These are phyloP conservation scores for Cystobasidium sp. DNA, from an alignment of 1,284 basidiomycete species.

Conservation along the genomic window DNA sequence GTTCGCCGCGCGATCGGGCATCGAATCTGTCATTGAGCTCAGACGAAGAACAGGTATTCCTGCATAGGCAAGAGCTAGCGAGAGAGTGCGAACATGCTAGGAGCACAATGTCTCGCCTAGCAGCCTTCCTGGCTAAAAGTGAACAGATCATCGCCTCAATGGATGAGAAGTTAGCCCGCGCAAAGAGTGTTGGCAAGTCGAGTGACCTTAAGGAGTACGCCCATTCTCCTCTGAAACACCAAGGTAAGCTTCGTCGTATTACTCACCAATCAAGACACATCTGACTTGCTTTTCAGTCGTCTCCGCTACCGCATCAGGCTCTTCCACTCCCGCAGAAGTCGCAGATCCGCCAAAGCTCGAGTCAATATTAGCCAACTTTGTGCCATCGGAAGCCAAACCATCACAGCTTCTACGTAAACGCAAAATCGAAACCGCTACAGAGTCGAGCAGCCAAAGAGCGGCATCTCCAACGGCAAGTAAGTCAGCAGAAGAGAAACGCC, in stretches of 20 bases:
- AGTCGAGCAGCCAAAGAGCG: not conserved
- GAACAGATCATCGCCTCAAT: slow-evolving; percentile 10
- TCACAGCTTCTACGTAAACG: slow-evolving; percentile 28
- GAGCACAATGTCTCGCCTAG: slow-evolving; percentile 15
- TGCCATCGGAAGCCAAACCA: slow-evolving; percentile 11
- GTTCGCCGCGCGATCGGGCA: slow-evolving; percentile 27
- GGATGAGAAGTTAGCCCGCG: slow-evolving; percentile 6
- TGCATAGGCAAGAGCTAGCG: slow-evolving; percentile 3
- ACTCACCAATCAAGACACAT: not conserved
- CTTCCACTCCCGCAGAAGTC: slow-evolving; percentile 1
- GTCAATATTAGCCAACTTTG: slow-evolving; percentile 1
- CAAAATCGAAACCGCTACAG: slow-evolving; percentile 5
- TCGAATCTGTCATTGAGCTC: slow-evolving; percentile 23
- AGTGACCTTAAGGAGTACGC: not conserved
- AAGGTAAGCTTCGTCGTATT: slow-evolving; percentile 3
- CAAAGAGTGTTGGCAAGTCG: not conserved
- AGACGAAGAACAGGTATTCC: slow-evolving; percentile 23
- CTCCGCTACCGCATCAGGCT: slow-evolving; percentile 1
- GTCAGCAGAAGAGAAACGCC: slow-evolving; percentile 1
- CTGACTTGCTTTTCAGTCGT: not conserved
- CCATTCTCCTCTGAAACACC: slow-evolving; percentile 21
- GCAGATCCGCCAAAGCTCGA: slow-evolving; percentile 14
- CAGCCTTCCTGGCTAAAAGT: slow-evolving; percentile 19
- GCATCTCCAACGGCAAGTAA: not conserved
- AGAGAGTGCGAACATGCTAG: slow-evolving; percentile 25